These are phyloP conservation scores for Thelephora aurantiotincta DNA, from an alignment of 768 basidiomycete genomes.

Conservation along the genomic window DNA sequence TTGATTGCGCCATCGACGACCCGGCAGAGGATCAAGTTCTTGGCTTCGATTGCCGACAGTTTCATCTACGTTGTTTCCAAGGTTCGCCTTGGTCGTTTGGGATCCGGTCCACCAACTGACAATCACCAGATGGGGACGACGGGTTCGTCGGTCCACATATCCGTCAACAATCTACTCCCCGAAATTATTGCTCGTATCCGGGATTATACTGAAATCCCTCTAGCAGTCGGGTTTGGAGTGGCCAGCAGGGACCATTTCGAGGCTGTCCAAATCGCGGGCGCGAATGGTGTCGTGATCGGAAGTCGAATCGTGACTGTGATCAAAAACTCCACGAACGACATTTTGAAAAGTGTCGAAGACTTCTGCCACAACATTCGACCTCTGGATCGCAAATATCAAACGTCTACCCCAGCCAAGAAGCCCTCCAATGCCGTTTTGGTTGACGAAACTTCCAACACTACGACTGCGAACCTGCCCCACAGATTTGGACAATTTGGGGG, in stretches of 20 bases:
- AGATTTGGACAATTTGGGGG: conserved; percentile 95
- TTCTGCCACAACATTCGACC: conserved; percentile 55
- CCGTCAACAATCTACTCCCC: conserved; percentile 65
- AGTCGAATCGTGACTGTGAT: conserved; percentile 75
- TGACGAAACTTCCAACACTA: conserved; percentile 15
- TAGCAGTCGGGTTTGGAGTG: conserved; percentile 96
- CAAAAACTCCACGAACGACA: conserved; percentile 39
- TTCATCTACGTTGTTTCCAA: conserved; percentile 99
- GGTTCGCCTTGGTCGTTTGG: conserved; percentile 24
- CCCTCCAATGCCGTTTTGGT: conserved; percentile 18
- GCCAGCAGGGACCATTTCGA: conserved; percentile 85
- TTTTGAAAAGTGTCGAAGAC: conserved; percentile 42
- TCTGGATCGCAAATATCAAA: conserved; percentile 25
- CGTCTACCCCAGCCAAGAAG: conserved; percentile 14
- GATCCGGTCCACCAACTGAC: not conserved
- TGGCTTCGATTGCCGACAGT: conserved; percentile 86
- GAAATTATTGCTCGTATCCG: conserved; percentile 77
- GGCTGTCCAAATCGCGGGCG: conserved; percentile 71
- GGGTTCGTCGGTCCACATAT: conserved; percentile 66
- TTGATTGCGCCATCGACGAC: conserved; percentile 92
- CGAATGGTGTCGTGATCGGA: conserved; percentile 91
- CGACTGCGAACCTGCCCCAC: conserved; percentile 43
- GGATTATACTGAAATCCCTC: conserved; percentile 60
- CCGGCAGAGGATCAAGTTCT: conserved; percentile 75
- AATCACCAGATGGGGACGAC: conserved; percentile 87